A percentile compares a stretch with the other conserved stretches of the same genome.
phyloP scores from a whole-genome alignment of 768 basidiomycete genomes.

The Lepiota brunneoincarnata region DNA sequence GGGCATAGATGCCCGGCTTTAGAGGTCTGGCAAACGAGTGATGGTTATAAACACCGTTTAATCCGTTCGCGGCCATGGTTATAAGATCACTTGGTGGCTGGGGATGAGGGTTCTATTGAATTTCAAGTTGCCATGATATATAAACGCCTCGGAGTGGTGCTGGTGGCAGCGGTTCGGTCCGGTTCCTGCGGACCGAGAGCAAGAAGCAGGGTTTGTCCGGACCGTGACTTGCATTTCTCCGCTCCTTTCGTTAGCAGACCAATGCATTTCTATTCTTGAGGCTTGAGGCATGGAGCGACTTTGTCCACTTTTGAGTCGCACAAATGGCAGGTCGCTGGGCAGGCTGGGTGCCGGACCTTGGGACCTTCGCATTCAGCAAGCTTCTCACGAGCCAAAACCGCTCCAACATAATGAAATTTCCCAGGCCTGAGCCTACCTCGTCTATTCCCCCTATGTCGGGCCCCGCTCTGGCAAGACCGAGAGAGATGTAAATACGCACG shows the following conservation, averaged over 20 bases:
- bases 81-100: constrained; percentile 14
- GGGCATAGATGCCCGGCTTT: constrained; percentile 77
- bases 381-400: background rate
- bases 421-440: no score
- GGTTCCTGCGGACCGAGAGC: constrained; percentile 23
- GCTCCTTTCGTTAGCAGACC: background rate
- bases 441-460: no score
- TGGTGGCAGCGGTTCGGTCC: constrained; percentile 16
- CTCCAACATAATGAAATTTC: no score
- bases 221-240: constrained; percentile 17
- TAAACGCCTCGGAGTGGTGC: constrained; percentile 4
- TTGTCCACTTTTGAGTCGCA: background rate
- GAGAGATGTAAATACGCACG: no score
- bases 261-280: background rate
- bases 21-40: constrained; percentile 48
- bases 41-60: constrained; percentile 27
- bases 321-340: no score
- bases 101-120: constrained; percentile 13
- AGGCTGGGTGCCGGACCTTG: no score
- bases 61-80: constrained; percentile 42
- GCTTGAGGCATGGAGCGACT: background rate
- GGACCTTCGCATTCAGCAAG: background rate
- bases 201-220: constrained; percentile 19
- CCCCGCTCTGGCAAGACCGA: no score
- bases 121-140: constrained; percentile 13